Base-by-base conservation (phyloP, 2,329 filamentous ascomycete species). In the Trichoderma lentiforme region DNA sequence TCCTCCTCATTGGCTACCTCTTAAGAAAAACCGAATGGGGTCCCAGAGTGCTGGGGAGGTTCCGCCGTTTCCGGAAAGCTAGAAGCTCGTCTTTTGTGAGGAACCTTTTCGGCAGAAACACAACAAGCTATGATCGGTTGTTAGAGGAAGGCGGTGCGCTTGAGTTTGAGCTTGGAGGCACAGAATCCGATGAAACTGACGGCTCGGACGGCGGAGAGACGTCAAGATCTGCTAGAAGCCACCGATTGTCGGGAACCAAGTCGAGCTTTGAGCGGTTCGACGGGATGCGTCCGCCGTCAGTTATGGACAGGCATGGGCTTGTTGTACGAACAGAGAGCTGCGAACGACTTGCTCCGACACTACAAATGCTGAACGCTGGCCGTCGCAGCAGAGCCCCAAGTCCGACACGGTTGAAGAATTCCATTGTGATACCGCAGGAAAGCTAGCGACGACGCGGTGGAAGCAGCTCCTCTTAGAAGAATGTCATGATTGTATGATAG, bases 241-340 rank as follows among this genome's bases (percentile, higher is more conserved):
- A 90, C 1, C 92, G 92, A 24, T 84, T 92, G 76, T 88, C 89
- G 2, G 93, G 91, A 1, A 91, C 92, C 1, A 90, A 88, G 74
- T 81, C 89, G 62, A 88, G 86, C 72, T 78, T 86, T 3, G 83
- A 84, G 6, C 84, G 84, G 43, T 87, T 87, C 61, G 88, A 90
- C 47, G 83, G 85, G 47, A 72, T 81, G 15, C 80, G 81, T 30
- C 77, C 78, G 15, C 76, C 78, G 18, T 85, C 83, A 68, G 85
- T 85, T 6, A 85, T 91, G 77, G 88, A 91, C 75, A 83, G 94
- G 51, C 90, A 88, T 61, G 95, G 95, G 1, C 80, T 98, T 74
- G 90, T 93, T 69, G 88, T 94, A 3, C 86, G 95, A 75, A 97
- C 93, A 0, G 95, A 98, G 79, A 97, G 94, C 79, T 86, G 94